Evolutionary conservation across 2,329 filamentous ascomycete genomes (phyloP), one percentile per base, ranked within the genome.

Genomic region (Cytospora piceae): DNA sequence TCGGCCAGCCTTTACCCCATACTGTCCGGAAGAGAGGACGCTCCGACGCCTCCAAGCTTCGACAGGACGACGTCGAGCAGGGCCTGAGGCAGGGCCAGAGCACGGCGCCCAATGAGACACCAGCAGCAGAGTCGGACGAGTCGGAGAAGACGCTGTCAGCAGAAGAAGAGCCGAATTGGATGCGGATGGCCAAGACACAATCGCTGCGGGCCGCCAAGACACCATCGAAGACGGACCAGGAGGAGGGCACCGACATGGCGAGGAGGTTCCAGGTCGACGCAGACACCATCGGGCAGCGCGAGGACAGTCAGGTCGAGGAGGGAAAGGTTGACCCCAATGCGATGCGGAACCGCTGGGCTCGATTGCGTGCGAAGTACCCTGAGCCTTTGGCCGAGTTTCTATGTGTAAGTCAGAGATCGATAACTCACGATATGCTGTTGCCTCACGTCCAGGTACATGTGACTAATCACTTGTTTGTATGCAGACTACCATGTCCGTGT

Each of bases 371-470:
- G 1, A 73, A 71, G 60, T 70, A 74, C 51, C 72, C 72, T 0
- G 73, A 74, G 61, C 72, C 71, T 8, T 56, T 73, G 20, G 73
- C 72, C 29, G 73, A 74, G 60, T 73, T 73, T 42, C 69, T 72
- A 31, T 69, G 70, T 15, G 46, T 49, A 49, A 49, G 46, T 49
- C 46, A 24, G 4, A 14, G 46, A 22, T 49, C n/a, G n/a, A 42
- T 20, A 42, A 1, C 39, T 20, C 39, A 20, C 39, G 17, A 6
- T 42, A 17, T 20, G 27, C 27, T 29, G 27, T 8, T 20, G 14
- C 15, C 17, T 20, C 6, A 7, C 39, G 1, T 12, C 17, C 37
- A 20, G 15, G 4, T 20, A 20, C 39, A 42, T 14, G 20, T 20
- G 39, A 20, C 39, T 42, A 9, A 46, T 7, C 7, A n/a, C 42